A percentile compares a stretch with the other conserved stretches of the same genome.
phyloP scores from a whole-genome alignment of 495 filamentous ascomycete species.

The Podospora pseudopauciseta region DNA sequence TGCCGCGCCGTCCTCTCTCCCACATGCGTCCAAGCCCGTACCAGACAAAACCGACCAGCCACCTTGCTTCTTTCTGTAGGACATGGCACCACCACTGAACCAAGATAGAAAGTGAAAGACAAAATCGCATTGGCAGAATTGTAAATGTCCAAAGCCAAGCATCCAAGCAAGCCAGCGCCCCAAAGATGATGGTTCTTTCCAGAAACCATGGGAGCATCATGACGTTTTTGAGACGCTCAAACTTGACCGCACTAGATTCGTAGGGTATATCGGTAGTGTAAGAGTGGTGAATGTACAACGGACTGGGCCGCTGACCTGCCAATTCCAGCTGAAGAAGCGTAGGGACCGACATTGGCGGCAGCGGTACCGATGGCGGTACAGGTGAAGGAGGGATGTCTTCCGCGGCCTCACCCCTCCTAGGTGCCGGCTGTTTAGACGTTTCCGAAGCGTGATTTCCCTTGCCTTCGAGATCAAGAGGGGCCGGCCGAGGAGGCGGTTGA shows the following conservation, averaged over 20 bases:
- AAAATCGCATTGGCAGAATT: conserved; percentile 84
- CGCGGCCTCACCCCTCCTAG: neutral
- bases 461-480: conserved; percentile 32
- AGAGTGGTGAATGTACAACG: conserved; percentile 81
- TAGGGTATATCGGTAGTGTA: conserved; percentile 73
- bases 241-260: conserved; percentile 93
- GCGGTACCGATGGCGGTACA: conserved; percentile 64
- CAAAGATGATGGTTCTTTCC: conserved; percentile 85
- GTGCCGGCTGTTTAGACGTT: conserved; percentile 16
- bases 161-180: conserved; percentile 84
- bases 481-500: conserved; percentile 27
- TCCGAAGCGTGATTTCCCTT: conserved; percentile 17
- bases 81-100: conserved; percentile 67
- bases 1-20: conserved; percentile 53
- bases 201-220: conserved; percentile 74
- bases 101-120: conserved; percentile 75
- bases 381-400: conserved; percentile 56
- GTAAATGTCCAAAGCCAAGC: conserved; percentile 98
- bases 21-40: conserved; percentile 73
- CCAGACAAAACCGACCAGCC: conserved; percentile 68
- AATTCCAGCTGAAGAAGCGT: conserved; percentile 88
- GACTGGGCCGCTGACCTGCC: conserved; percentile 74
- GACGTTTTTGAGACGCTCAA: conserved; percentile 90
- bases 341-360: conserved; percentile 81
- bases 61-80: conserved; percentile 60